Conservation (phyloP, 1,139 yeast genomes). For the Saccharomyces hybrid region DNA sequence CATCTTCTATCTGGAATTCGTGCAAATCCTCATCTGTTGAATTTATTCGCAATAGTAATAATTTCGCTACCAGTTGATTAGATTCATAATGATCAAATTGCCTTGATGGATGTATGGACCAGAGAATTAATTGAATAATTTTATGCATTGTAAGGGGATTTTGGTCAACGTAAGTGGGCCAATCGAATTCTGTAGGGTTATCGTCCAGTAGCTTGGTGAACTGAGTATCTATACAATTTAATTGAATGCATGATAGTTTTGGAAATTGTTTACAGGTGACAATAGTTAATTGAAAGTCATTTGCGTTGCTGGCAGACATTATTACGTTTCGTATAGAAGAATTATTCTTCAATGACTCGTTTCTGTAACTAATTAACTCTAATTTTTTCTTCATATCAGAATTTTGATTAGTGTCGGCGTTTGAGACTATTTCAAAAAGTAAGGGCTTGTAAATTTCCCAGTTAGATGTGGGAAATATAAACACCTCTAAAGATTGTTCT, state of each 20-base stretch:
- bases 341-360: conserved; percentile 62
- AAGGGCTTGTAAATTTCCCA: conserved; percentile 61
- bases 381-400: conserved; percentile 43
- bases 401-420: conserved; percentile 27
- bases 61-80: conserved; percentile 26
- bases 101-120: conserved; percentile 31
- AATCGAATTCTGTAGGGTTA: conserved; percentile 26
- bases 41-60: conserved; percentile 26
- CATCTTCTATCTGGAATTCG: conserved; percentile 30
- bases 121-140: conserved; percentile 25
- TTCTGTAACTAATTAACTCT: conserved; percentile 56
- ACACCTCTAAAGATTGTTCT: conserved; percentile 51
- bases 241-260: conserved; percentile 5
- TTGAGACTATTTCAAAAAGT: conserved; percentile 37
- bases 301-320: neutral
- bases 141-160: conserved; percentile 19
- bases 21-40: conserved; percentile 22
- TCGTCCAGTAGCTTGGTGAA: conserved; percentile 24
- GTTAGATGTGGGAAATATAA: conserved; percentile 56
- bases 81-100: conserved; percentile 25
- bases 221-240: conserved; percentile 20
- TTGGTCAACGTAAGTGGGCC: conserved; percentile 28
- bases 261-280: neutral
- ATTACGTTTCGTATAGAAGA: conserved; percentile 16
- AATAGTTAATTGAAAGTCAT: neutral